These are phyloP conservation scores for Epichloe bromicola DNA, from an alignment of 2,329 filamentous ascomycete genomes.

Conservation along the genomic window DNA sequence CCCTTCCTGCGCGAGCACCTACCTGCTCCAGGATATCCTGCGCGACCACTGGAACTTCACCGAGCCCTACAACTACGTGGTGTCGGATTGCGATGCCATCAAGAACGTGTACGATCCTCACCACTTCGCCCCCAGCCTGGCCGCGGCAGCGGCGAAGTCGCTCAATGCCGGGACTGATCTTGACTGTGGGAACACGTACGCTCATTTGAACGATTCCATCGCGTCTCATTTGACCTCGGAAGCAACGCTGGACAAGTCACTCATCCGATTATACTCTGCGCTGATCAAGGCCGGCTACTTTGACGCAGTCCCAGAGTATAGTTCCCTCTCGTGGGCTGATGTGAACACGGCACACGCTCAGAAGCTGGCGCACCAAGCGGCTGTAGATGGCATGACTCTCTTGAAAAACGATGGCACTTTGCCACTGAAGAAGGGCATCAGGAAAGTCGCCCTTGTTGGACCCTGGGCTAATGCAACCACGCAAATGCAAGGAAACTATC, in stretches of 20 bases:
- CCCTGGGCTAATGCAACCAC: constrained; percentile 27
- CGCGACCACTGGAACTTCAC: constrained; percentile 54
- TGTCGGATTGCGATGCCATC: constrained; percentile 52
- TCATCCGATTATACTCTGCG: constrained; percentile 35
- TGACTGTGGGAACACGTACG: constrained; percentile 10
- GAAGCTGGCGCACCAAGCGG: constrained; percentile 42
- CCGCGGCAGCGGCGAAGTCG: constrained; percentile 21
- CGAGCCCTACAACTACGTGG: constrained; percentile 47
- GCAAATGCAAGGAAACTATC: constrained; percentile 14
- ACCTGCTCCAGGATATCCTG: constrained; percentile 48
- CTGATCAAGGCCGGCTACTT: constrained; percentile 46
- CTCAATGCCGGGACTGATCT: constrained; percentile 21
- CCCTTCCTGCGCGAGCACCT: constrained; percentile 49
- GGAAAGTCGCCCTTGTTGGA: constrained; percentile 17
- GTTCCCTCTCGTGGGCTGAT: constrained; percentile 38
- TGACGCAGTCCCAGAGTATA: constrained; percentile 35
- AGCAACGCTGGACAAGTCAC: constrained; percentile 3
- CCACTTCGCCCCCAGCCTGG: constrained; percentile 23
- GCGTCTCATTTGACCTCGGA: constrained; percentile 9
- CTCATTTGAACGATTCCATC: constrained; percentile 22
- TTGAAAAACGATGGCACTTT: constrained; percentile 42
- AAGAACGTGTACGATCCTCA: constrained; percentile 39
- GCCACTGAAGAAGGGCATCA: constrained; percentile 25
- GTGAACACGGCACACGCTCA: constrained; percentile 41
- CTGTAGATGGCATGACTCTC: constrained; percentile 31